Conservation (phyloP, 106 monocot species). For the Dendrobium catenatum region DNA sequence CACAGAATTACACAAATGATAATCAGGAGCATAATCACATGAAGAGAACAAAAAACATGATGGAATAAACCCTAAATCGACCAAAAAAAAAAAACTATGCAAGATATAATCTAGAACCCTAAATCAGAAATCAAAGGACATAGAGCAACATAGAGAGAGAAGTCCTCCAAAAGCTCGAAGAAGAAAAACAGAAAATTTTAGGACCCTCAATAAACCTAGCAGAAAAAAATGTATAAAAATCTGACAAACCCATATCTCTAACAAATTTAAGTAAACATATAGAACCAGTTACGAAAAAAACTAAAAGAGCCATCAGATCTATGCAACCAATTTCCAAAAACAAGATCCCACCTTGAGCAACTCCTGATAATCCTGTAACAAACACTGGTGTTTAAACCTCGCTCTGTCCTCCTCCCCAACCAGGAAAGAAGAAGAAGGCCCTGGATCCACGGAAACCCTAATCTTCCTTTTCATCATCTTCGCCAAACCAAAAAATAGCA, state of each 20-base stretch:
- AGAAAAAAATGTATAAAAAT: background rate
- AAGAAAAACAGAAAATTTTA: background rate
- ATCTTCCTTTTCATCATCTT: slow-evolving; percentile 33
- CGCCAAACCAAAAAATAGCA: background rate
- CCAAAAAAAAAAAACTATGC: background rate
- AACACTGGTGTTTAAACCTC: slow-evolving; percentile 22
- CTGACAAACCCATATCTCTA: background rate
- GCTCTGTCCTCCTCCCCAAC: slow-evolving; percentile 21
- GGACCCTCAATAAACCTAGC: background rate
- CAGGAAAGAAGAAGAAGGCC: slow-evolving; percentile 11
- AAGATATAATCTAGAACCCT: background rate
- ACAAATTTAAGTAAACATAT: background rate
- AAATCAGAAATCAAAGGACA: background rate
- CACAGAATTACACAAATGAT: background rate
- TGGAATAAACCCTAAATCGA: background rate
- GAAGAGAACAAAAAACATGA: too few species aligned
- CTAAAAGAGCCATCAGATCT: background rate
- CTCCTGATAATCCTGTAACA: slow-evolving; percentile 39
- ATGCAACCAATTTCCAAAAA: background rate
- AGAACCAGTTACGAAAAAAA: background rate
- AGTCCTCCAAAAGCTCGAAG: background rate
- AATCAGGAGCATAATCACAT: background rate
- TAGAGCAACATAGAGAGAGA: background rate
- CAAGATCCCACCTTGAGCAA: slow-evolving; percentile 25
- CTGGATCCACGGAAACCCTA: slow-evolving; percentile 13